Base-by-base conservation (phyloP, 148 eudicot species). In the Vaccinium vitisidaea region DNA sequence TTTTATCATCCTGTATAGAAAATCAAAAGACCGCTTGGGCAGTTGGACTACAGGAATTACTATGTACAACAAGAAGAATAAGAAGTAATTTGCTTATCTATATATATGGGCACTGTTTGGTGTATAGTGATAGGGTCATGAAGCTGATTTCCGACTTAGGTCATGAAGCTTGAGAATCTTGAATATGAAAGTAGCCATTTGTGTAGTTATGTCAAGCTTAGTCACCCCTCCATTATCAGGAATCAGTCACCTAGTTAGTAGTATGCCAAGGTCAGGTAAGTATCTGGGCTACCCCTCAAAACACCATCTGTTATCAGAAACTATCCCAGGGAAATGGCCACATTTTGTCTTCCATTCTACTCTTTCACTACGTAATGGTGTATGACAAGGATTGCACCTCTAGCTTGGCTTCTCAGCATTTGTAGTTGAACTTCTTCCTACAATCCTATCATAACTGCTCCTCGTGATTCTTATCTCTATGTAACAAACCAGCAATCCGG, bases 11-110 rank as follows among this genome's bases (percentile, higher is more conserved):
- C 27, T 32, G 1, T 32, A 32, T 56, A 55, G 25, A 15, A 65
- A 46, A 81, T 46, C 55, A 63, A 53, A 80, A 80, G 70, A 58
- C 27, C 76, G 43, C 76, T 67, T 50, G 77, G 63, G 30, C 84
- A n/a, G 59, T 67, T 50, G 77, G 63, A 52, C 84, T 18, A 25
- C n/a, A 67, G 74, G 58, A 63, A 75, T 46, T 75, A 19, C 52
- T 75, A 75, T 19, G 61, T 27, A 52, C 21, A 54, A 79, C 48
- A 53, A 18, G 1, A 79, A 27, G 21, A 77, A 77, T 21, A 19
- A n/a, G 30, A 77, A 50, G 32, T 50, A 52, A 14, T 50, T 77
- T 54, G 27, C 23, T 50, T 12, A 21, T 21, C 79, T 3, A 75
- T 46, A 46, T 75, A 43, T 9, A 19, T 75, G 54, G 79, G 15